phyloP scores from a whole-genome alignment of 164 flowering plant genomes.

The Umbilicus rupestris region DNA sequence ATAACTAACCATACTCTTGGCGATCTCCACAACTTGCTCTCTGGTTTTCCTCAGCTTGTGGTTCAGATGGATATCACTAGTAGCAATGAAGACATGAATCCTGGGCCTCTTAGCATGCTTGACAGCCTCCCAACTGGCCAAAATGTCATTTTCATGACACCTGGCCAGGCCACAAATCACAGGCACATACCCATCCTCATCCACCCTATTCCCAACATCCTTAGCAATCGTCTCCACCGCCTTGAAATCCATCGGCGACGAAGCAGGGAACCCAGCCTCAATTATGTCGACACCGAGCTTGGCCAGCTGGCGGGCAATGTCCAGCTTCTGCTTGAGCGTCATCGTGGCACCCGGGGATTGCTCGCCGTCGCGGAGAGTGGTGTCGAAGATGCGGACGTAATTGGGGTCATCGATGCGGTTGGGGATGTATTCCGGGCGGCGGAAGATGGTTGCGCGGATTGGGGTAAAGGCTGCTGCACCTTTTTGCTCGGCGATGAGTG shows the following conservation, averaged over 20 bases:
- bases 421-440: constrained; percentile 54
- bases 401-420: constrained; percentile 66
- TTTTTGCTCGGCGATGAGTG: not conserved
- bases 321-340: constrained; percentile 80
- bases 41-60: constrained; percentile 66
- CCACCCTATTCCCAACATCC: constrained; percentile 60
- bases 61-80: constrained; percentile 84
- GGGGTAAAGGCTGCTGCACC: not conserved
- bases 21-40: constrained; percentile 75
- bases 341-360: constrained; percentile 98
- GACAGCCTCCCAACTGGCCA: constrained; percentile 88
- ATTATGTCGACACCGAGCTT: constrained; percentile 87
- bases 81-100: constrained; percentile 88
- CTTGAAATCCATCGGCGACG: constrained; percentile 73
- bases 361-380: constrained; percentile 96
- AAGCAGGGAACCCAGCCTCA: constrained; percentile 94
- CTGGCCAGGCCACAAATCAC: constrained; percentile 89
- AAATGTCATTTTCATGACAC: constrained; percentile 73
- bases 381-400: constrained; percentile 89
- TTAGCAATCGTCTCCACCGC: constrained; percentile 66
- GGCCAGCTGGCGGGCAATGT: constrained; percentile 83
- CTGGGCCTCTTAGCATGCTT: constrained; percentile 67
- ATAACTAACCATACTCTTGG: constrained; percentile 65
- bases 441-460: constrained; percentile 6
- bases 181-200: constrained; percentile 62